These are phyloP conservation scores for Suhomyces bribrorum DNA, from an alignment of 1,139 yeast genomes.

Conservation along the genomic window DNA sequence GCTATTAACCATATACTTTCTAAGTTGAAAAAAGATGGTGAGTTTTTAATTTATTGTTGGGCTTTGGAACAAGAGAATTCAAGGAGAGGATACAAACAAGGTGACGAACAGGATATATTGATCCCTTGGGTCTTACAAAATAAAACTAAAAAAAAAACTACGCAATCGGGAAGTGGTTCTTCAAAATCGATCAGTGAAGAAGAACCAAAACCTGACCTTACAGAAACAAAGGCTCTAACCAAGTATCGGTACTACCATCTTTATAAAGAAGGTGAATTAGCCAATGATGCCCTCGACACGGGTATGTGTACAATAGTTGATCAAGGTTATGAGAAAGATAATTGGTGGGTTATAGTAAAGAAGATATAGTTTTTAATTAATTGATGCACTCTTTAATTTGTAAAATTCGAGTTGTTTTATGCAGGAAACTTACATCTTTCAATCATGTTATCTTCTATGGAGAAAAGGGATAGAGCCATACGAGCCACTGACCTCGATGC, in stretches of 20 bases:
- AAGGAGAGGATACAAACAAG: slow-evolving; percentile 83
- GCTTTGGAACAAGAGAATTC: slow-evolving; percentile 90
- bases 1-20: slow-evolving; percentile 72
- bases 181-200: slow-evolving; percentile 14
- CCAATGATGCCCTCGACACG: slow-evolving; percentile 63
- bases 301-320: slow-evolving; percentile 63
- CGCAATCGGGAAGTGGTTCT: slow-evolving; percentile 5
- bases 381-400: too few relatives aligned
- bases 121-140: slow-evolving; percentile 90
- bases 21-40: slow-evolving; percentile 60
- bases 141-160: slow-evolving; percentile 33
- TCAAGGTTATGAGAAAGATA: slow-evolving; percentile 88
- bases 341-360: slow-evolving; percentile 73
- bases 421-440: neutral
- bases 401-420: neutral
- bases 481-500: slow-evolving; percentile 87
- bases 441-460: slow-evolving; percentile 39
- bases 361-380: slow-evolving; percentile 17
- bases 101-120: slow-evolving; percentile 88
- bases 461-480: slow-evolving; percentile 50
- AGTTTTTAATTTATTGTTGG: slow-evolving; percentile 88
- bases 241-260: slow-evolving; percentile 87
- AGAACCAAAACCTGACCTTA: slow-evolving; percentile 5
- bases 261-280: slow-evolving; percentile 80
- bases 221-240: slow-evolving; percentile 32